A percentile compares a stretch with the other conserved stretches of the same genome.
Evolutionary conservation across 2,329 filamentous ascomycete species (phyloP).

Genomic region (Trichoderma harzianum): DNA sequence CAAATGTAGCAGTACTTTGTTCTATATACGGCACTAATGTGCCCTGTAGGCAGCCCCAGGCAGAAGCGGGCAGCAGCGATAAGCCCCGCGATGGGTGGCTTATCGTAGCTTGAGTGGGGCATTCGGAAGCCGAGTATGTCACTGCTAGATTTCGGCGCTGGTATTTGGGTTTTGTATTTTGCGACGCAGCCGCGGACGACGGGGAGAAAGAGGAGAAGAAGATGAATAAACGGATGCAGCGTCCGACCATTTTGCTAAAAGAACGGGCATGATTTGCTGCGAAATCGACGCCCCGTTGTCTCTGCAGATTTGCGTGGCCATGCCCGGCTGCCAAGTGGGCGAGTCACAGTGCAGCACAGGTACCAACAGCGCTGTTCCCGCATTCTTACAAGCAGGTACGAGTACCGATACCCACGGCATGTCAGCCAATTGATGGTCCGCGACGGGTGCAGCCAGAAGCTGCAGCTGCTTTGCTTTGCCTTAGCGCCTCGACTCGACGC

Average conservation of each 20-base stretch:
- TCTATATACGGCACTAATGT: not conserved
- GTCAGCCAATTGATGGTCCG: not conserved
- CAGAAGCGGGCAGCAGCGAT: conserved; percentile 20
- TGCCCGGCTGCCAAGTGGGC: not conserved
- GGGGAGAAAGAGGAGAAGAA: not conserved
- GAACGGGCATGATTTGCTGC: not conserved
- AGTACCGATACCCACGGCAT: not conserved
- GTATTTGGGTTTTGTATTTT: not conserved
- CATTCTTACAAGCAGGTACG: not conserved
- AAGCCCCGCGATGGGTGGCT: conserved; percentile 16
- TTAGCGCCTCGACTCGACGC: not conserved
- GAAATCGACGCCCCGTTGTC: not conserved
- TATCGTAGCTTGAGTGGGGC: conserved; percentile 20
- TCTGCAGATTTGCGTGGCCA: not conserved
- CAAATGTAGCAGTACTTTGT: not conserved
- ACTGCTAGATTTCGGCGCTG: not conserved
- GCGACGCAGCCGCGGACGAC: not conserved
- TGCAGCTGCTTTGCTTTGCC: conserved; percentile 2
- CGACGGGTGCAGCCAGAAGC: not conserved
- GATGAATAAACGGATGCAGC: not conserved
- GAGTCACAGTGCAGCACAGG: not conserved
- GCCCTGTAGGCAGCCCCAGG: conserved; percentile 12
- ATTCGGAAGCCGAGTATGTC: not conserved
- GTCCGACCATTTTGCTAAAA: too few relatives aligned
- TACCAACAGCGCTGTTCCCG: not conserved